Conservation (phyloP, 2,329 filamentous ascomycete species). For the Exophiala dermatitidis region DNA sequence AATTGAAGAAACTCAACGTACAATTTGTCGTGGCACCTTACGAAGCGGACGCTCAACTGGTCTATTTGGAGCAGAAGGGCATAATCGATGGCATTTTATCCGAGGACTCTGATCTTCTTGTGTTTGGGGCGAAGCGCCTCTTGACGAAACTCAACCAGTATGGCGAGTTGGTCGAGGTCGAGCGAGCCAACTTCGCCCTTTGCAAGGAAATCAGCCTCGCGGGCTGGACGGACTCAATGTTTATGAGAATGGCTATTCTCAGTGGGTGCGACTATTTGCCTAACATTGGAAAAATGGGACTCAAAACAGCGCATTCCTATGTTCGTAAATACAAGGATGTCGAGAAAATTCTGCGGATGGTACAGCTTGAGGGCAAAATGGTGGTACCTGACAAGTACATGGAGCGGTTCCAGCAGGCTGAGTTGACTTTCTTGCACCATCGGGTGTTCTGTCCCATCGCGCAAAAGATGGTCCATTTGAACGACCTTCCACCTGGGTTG, state of each 20-base stretch:
- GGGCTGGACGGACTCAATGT: slow-evolving; percentile 87
- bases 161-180: slow-evolving; percentile 87
- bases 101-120: slow-evolving; percentile 91
- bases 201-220: slow-evolving; percentile 82
- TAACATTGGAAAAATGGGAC: slow-evolving; percentile 73
- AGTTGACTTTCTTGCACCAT: slow-evolving; percentile 88
- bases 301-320: slow-evolving; percentile 89
- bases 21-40: slow-evolving; percentile 93
- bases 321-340: slow-evolving; percentile 84
- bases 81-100: slow-evolving; percentile 82
- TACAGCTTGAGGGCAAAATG: slow-evolving; percentile 84
- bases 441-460: slow-evolving; percentile 80
- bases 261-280: slow-evolving; percentile 95
- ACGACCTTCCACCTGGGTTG: slow-evolving; percentile 55
- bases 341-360: slow-evolving; percentile 70
- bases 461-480: slow-evolving; percentile 67
- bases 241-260: slow-evolving; percentile 90
- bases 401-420: slow-evolving; percentile 73
- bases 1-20: slow-evolving; percentile 71
- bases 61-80: slow-evolving; percentile 82
- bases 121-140: slow-evolving; percentile 85
- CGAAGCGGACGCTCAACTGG: slow-evolving; percentile 94
- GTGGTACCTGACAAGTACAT: slow-evolving; percentile 74
- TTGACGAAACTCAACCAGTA: slow-evolving; percentile 92
- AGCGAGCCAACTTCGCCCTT: slow-evolving; percentile 77